Evolutionary conservation across 1,284 basidiomycete species (phyloP), one percentile per base, ranked within the genome.

Genomic region (Trichosporon ovoides): DNA sequence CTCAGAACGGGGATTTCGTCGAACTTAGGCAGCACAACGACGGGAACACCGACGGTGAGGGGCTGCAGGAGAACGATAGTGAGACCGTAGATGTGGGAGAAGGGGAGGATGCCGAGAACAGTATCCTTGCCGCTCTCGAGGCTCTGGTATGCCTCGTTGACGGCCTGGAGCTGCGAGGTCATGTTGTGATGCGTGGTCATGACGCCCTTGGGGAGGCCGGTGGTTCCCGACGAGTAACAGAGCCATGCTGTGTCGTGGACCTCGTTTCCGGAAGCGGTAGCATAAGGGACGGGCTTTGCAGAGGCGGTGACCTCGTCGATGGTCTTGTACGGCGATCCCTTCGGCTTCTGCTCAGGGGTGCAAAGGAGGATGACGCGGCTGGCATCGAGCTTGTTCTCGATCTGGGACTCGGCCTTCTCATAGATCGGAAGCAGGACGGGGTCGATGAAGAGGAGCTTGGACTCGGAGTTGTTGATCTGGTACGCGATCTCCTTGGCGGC

Each of bases 21-120:
- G 73, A 91, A 94, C 16, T 83, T 83, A 0, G 84, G 79, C 68
- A 88, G 81, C 52, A 95, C 75, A 24, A 90, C 82, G 3, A 86
- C 79, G 0, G 87, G 82, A 0, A 83, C 74, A 2, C 87, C 87
- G 6, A 76, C 69, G 2, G 80, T 76, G 51, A 89, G 73, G 0
- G 87, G 84, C 60, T 84, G 83, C 49, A 85, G 81, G 1, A 91
- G 64, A 5, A 86, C 74, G 6, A 56, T 49, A 3, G 55, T 59
- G 7, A 64, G 49, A 7, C 62, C 62, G 11, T 68, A 64, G 33
- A 61, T 57, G 57, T 64, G 62, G 22, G 48, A 52, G 33, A 59
- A 51, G 9, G 62, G 62, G 4, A 64, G 55, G 48, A 57, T 49
- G 19, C 62, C 59, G 3, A 59, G 38, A 0, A 64, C 53, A 3